Percentiles rank a stretch among this genome's conserved stretches.
phyloP scores from a whole-genome alignment of 306 rosid species.

The Citrullus colocynthis region DNA sequence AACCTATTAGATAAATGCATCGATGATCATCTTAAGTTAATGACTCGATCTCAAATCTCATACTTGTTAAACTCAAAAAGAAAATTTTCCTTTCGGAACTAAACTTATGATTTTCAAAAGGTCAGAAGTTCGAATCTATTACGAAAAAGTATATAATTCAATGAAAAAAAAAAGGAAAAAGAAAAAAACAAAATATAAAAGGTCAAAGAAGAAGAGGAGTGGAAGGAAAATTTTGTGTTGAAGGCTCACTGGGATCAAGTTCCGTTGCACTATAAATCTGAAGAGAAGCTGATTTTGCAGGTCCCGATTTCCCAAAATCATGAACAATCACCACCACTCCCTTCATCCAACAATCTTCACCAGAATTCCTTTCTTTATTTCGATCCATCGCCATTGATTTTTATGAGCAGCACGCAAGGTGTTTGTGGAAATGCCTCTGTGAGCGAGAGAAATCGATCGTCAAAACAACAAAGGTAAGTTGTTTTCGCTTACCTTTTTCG shows the following conservation, averaged over 20 bases:
- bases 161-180: no score
- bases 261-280: slow-evolving; percentile 46
- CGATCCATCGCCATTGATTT: not conserved
- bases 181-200: no score
- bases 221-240: not conserved
- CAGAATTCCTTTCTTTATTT: not conserved
- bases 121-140: no score
- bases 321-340: slow-evolving; percentile 24
- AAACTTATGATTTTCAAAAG: no score
- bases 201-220: no score
- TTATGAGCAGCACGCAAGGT: not conserved
- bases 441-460: not conserved
- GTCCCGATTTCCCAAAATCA: slow-evolving; percentile 19
- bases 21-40: no score
- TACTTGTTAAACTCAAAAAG: no score
- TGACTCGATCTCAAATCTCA: no score
- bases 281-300: slow-evolving; percentile 37
- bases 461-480: not conserved
- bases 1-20: no score
- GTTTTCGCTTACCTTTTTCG: not conserved
- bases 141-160: no score
- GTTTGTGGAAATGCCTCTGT: not conserved
- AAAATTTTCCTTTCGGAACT: no score
- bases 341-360: slow-evolving; percentile 2
- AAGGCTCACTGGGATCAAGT: slow-evolving; percentile 32